Evolutionary conservation across 139 green algal species (phyloP).

Genomic region (Zygnema cylindricum): DNA sequence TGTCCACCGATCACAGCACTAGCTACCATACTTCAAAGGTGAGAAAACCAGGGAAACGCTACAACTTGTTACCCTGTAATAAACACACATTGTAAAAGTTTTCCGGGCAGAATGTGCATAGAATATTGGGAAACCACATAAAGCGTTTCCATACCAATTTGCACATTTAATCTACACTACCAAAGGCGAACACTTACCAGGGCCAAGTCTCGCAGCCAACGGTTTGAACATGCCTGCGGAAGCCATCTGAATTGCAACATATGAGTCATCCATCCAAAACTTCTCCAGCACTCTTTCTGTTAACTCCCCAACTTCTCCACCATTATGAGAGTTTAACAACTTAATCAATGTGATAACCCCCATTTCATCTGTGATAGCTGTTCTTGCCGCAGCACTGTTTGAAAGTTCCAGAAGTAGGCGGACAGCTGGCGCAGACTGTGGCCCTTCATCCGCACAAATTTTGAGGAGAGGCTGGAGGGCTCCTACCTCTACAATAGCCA

Average conservation of each 20-base stretch:
- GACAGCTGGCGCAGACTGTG: neutral
- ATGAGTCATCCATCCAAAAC: constrained; percentile 35
- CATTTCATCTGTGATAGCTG: constrained; percentile 28
- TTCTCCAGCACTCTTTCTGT: constrained; percentile 27
- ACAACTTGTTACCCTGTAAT: too few relatives aligned
- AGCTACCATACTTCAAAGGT: too few relatives aligned
- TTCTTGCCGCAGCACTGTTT: neutral
- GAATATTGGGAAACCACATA: too few relatives aligned
- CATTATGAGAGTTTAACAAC: constrained; percentile 28
- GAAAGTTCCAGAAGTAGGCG: constrained; percentile 10
- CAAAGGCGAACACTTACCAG: constrained; percentile 28
- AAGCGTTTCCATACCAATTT: too few relatives aligned
- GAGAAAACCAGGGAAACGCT: too few relatives aligned
- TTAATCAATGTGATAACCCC: constrained; percentile 35
- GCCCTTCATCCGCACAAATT: neutral
- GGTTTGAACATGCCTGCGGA: constrained; percentile 41
- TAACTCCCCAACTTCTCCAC: neutral
- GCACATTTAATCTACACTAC: too few relatives aligned
- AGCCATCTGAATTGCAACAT: constrained; percentile 49
- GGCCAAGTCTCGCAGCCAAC: constrained; percentile 16
- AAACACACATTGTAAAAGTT: too few relatives aligned
- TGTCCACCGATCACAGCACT: too few relatives aligned
- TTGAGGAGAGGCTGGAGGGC: constrained; percentile 14
- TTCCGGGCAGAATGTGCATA: too few relatives aligned
- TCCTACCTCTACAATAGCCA: constrained; percentile 1